Base-by-base conservation (phyloP, 768 basidiomycete species). In the Gymnopilus dilepis region DNA sequence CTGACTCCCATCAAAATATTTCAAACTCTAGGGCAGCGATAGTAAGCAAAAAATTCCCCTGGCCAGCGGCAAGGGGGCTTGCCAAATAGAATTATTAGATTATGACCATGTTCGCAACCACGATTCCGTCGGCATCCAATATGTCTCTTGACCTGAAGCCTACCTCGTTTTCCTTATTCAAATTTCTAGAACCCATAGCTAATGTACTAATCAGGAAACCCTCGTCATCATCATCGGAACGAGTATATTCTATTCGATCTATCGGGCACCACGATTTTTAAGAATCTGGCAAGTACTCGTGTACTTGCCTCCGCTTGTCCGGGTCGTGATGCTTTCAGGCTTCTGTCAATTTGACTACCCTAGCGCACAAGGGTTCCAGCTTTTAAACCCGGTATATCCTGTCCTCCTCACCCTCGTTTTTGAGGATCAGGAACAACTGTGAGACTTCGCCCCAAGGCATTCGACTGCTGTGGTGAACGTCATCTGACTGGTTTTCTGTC, bases 121-220 rank as follows among this genome's bases (percentile, higher is more conserved):
- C n/a, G n/a, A n/a, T n/a, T n/a, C n/a, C n/a, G n/a, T n/a, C n/a
- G n/a, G n/a, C n/a, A n/a, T n/a, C n/a, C n/a, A n/a, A n/a, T n/a
- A n/a, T n/a, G 28, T 13, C 30, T 28, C 47, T 15, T 28, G 7
- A 30, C n/a, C 6, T 17, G 47, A n/a, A n/a, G n/a, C n/a, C n/a
- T n/a, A n/a, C 47, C 47, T 50, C 47, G 47, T 50, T 31, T 30
- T 5, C n/a, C 3, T 7, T 28, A 31, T 28, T 50, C 26, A 50
- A 50, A 50, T 28, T 50, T 28, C 47, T 50, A n/a, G n/a, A n/a
- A n/a, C n/a, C n/a, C n/a, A 50, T 50, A 30, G 47, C 47, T 7
- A 31, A 47, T 26, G 45, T 9, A 13, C 22, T 42, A n/a, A n/a
- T n/a, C n/a, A n/a, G 34, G 34, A 3, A 9, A 15, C 11, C n/a